Conservation (phyloP, 768 basidiomycete genomes). For the Lactarius deliciosus region DNA sequence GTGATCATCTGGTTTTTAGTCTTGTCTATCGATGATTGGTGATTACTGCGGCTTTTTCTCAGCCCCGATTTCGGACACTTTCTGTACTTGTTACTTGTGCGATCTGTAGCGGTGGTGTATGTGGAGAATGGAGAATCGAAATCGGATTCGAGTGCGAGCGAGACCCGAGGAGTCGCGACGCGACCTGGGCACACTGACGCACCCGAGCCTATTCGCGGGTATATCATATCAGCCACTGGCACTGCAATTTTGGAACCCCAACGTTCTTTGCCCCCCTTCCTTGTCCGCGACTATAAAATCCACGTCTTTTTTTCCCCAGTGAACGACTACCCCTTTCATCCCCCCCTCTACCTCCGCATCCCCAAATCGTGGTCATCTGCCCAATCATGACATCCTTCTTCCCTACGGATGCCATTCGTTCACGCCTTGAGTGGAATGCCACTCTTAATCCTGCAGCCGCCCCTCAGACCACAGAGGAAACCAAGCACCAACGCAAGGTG, state of each 20-base stretch:
- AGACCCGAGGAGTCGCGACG: conserved; percentile 16
- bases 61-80: neutral
- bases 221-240: conserved; percentile 5
- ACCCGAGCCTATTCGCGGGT: conserved; percentile 18
- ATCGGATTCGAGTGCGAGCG: neutral
- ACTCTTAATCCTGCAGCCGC: conserved; percentile 72
- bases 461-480: conserved; percentile 69
- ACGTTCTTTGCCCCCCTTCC: conserved; percentile 15
- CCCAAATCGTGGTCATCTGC: neutral
- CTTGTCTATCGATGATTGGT: conserved; percentile 14
- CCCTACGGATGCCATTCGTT: conserved; percentile 44
- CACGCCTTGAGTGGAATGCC: conserved; percentile 93
- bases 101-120: conserved; percentile 12
- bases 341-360: conserved; percentile 5
- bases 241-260: conserved; percentile 7
- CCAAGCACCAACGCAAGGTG: conserved; percentile 91
- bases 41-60: conserved; percentile 16
- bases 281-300: conserved; percentile 13
- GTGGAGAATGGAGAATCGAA: conserved; percentile 1
- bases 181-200: conserved; percentile 11
- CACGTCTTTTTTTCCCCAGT: neutral
- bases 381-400: conserved; percentile 27
- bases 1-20: conserved; percentile 18
- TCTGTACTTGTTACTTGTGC: conserved; percentile 17
- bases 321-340: neutral